A percentile compares a stretch with the other conserved stretches of the same genome.
These are phyloP conservation scores for Colletotrichum paranaense DNA, from an alignment of 2,329 filamentous ascomycete genomes.

Conservation along the genomic window DNA sequence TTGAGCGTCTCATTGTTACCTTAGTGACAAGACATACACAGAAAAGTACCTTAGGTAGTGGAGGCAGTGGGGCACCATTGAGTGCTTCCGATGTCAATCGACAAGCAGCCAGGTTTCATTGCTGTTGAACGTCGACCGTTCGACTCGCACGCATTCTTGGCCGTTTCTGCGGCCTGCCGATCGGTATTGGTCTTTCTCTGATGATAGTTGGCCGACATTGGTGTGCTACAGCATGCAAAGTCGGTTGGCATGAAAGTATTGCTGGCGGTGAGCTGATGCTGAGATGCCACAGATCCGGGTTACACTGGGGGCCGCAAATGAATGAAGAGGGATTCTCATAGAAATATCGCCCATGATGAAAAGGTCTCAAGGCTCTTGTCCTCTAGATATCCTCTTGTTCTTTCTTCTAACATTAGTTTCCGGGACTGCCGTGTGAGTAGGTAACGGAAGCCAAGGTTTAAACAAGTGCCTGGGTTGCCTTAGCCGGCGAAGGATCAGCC, in stretches of 20 bases:
- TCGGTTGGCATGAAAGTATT: neutral
- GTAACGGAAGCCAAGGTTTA: neutral
- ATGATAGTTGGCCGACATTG: neutral
- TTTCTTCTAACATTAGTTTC: neutral
- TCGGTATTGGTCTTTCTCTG: neutral
- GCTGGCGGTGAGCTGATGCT: neutral
- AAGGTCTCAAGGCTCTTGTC: too few relatives aligned
- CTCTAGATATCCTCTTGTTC: neutral
- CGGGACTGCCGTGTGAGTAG: neutral
- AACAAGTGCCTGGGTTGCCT: neutral
- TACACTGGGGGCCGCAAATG: too few relatives aligned
- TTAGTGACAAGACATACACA: neutral
- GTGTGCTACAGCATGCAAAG: neutral
- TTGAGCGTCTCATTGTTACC: neutral
- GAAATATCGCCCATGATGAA: too few relatives aligned
- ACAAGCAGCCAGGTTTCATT: too few relatives aligned
- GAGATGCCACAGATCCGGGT: neutral
- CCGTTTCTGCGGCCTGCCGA: too few relatives aligned
- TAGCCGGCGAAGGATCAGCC: neutral
- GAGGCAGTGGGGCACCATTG: neutral
- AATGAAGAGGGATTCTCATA: too few relatives aligned
- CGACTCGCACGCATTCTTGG: too few relatives aligned
- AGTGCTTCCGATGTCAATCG: neutral
- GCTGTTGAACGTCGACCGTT: neutral
- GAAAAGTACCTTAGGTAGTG: too few relatives aligned